Evolutionary conservation across 352 stramenopile genomes (phyloP).

Genomic region (Elongisporangium prolatum): DNA sequence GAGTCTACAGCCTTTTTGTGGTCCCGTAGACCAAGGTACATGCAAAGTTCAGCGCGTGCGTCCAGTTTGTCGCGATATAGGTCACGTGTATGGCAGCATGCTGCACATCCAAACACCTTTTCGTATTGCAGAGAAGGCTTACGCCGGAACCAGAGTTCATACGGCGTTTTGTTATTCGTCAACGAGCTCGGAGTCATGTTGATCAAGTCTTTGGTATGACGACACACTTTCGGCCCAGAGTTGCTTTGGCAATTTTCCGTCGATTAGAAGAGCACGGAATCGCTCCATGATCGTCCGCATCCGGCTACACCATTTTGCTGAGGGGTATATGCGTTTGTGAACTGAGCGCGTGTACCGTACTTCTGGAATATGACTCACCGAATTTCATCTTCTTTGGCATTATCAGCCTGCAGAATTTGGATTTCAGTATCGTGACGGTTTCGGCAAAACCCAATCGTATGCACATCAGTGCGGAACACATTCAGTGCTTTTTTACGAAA

Average conservation of each 20-base stretch:
- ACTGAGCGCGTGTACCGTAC: constrained; percentile 13
- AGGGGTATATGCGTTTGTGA: constrained; percentile 9
- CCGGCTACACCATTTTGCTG: constrained; percentile 12
- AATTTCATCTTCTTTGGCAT: not conserved
- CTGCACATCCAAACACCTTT: too few relatives aligned
- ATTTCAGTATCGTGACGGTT: too few relatives aligned
- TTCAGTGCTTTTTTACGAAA: constrained; percentile 10
- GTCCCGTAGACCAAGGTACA: too few relatives aligned
- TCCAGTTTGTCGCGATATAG: too few relatives aligned
- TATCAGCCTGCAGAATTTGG: constrained; percentile 1
- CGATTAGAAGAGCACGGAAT: constrained; percentile 5
- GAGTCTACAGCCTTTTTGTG: too few relatives aligned
- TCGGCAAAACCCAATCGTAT: too few relatives aligned
- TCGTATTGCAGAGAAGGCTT: too few relatives aligned
- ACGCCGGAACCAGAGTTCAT: constrained; percentile 1
- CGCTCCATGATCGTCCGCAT: constrained; percentile 15
- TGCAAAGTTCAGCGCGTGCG: too few relatives aligned
- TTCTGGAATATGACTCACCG: constrained; percentile 6
- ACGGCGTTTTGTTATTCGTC: constrained; percentile 2
- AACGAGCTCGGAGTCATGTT: constrained; percentile 9
- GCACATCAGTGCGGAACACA: too few relatives aligned
- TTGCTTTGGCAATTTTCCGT: constrained; percentile 4
- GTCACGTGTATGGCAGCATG: too few relatives aligned
- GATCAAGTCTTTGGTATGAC: constrained; percentile 5
- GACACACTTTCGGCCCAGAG: constrained; percentile 9